A percentile compares a stretch with the other conserved stretches of the same genome.
phyloP scores from a whole-genome alignment of 1,284 basidiomycete species.

The Wallemia mellicola region DNA sequence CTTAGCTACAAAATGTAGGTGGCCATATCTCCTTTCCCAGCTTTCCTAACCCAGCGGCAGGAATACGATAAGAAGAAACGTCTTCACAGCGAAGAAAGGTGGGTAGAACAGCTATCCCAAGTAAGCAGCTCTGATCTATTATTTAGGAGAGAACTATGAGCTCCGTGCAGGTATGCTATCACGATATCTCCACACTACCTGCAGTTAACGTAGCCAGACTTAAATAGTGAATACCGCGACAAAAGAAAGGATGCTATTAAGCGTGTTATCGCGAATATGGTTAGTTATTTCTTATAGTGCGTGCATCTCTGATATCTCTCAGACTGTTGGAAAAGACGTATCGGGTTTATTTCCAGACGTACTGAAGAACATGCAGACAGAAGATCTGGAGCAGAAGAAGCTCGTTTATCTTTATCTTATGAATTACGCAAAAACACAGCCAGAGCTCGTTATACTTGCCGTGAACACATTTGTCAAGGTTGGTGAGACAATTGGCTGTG shows the following conservation, averaged over 20 bases:
- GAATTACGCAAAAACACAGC: constrained; percentile 96
- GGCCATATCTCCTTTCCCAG: not conserved
- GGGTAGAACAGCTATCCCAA: not conserved
- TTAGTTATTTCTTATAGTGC: constrained; percentile 7
- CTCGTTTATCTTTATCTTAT: constrained; percentile 94
- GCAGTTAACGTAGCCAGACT: constrained; percentile 21
- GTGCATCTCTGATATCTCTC: not conserved
- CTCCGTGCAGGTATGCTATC: constrained; percentile 27
- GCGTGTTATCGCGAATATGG: constrained; percentile 80
- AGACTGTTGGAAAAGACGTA: constrained; percentile 27
- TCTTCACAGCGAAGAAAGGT: constrained; percentile 1
- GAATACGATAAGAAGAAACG: not conserved
- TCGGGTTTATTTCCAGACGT: constrained; percentile 91
- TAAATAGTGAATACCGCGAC: constrained; percentile 86
- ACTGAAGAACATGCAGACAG: constrained; percentile 94
- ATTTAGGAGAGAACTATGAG: constrained; percentile 64
- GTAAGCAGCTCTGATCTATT: not conserved
- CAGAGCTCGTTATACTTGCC: constrained; percentile 84
- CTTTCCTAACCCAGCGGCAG: not conserved
- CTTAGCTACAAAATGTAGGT: not conserved
- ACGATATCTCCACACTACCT: not conserved
- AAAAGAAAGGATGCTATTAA: constrained; percentile 97
- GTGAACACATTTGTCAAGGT: constrained; percentile 87
- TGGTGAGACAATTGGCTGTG: not conserved
- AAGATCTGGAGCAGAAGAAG: constrained; percentile 82